Evolutionary conservation across 257 asterid species (phyloP).

Genomic region (Rhazya stricta): DNA sequence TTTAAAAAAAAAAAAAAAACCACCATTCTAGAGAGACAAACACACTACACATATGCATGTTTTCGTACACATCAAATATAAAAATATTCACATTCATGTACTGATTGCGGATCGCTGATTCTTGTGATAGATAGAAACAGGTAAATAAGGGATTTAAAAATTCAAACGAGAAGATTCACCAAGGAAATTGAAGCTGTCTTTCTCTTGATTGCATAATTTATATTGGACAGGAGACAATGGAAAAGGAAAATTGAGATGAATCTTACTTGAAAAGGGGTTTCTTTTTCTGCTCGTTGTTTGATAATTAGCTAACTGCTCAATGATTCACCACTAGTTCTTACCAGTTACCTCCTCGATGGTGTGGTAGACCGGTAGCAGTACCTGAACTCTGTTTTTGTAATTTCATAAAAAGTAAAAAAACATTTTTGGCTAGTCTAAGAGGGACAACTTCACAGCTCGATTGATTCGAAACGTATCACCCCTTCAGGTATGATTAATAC

Average conservation of each 20-base stretch:
- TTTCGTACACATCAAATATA: background rate
- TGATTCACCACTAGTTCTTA: too few relatives aligned
- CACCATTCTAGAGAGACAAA: constrained; percentile 25
- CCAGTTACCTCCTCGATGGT: too few relatives aligned
- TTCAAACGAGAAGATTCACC: background rate
- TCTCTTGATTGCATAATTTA: background rate
- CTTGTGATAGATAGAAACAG: constrained; percentile 17
- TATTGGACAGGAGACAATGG: constrained; percentile 21
- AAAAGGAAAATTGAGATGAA: constrained; percentile 2
- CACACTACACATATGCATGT: background rate
- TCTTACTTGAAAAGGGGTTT: background rate
- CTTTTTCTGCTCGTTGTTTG: background rate
- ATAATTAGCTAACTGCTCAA: background rate
- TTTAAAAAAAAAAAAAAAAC: background rate
- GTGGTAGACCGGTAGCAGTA: too few relatives aligned
- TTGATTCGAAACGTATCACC: too few relatives aligned
- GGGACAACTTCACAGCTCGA: too few relatives aligned
- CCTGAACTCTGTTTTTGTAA: too few relatives aligned
- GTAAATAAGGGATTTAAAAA: constrained; percentile 16
- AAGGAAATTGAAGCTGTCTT: constrained; percentile 7
- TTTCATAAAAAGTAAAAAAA: too few relatives aligned
- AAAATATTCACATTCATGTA: background rate
- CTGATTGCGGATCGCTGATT: too few relatives aligned
- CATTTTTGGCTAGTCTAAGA: too few relatives aligned
- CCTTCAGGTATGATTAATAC: too few relatives aligned